Base-by-base conservation (phyloP, 208 protist genomes). In the Angomonas deanei region DNA sequence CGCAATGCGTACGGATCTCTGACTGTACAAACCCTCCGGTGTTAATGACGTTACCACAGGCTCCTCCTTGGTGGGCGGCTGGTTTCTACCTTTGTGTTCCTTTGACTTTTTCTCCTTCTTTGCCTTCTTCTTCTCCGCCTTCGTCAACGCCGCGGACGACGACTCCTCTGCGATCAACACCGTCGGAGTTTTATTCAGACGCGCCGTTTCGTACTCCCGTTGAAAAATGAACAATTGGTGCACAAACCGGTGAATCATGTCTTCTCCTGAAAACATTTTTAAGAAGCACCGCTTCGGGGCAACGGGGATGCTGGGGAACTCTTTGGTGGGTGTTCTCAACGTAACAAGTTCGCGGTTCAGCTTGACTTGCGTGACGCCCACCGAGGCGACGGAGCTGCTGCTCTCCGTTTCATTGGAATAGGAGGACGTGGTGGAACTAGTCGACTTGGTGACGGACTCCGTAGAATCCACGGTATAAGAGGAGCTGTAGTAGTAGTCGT, bases 261-360 rank as follows among this genome's bases (percentile, higher is more conserved):
- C 84, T 17, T 85, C 74, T 0, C 19, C 33, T 0, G 73, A 79
- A 17, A 69, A 66, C 23, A 47, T 31, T 0, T 56, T 19, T 4
- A 88, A 61, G 30, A 87, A 71, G 60, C 80, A 88, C 19, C 66
- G 64, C 26, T 72, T 71, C 21, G 80, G 80, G 15, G 80, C 64
- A 30, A 61, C 34, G 0, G 68, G 75, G 19, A 73, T 33, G 19
- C 46, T 48, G 6, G 78, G 80, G 1, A 66, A 47, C 54, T 85
- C 74, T 42, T 76, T 66, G 3, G 64, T 13, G 0, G 74, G 72
- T 3, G 76, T 75, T 6, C 65, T 60, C 15, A 91, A 70, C 11
- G 81, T 57, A 24, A 91, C 24, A 3, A 77, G 42, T n/a, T 85
- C 75, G 39, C 84, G 74, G 31, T 33, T n/a, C 32, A 21, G n/a